Conservation (phyloP, 2,329 filamentous ascomycete genomes). For the Diplodia intermedia region DNA sequence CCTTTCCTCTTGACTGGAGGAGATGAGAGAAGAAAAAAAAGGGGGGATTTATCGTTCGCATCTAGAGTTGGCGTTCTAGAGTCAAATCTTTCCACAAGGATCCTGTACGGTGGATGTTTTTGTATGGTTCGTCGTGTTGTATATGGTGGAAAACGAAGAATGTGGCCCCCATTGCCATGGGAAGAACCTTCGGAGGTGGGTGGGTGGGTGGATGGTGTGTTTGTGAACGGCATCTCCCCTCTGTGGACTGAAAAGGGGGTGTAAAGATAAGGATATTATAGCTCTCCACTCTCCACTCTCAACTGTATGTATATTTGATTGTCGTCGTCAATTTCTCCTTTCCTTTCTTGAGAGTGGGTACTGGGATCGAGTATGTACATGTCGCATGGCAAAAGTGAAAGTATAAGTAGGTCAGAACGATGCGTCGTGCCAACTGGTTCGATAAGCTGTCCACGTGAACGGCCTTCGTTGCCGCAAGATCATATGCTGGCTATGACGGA, state of each 20-base stretch:
- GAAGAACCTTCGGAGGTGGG: not conserved
- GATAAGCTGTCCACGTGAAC: too few relatives aligned
- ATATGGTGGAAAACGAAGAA: not conserved
- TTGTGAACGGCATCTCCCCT: not conserved
- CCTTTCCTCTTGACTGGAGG: not conserved
- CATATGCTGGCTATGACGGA: too few relatives aligned
- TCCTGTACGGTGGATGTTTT: not conserved
- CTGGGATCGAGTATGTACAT: not conserved
- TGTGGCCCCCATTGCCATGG: not conserved
- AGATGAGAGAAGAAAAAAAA: not conserved
- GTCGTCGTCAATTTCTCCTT: not conserved
- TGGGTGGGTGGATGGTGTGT: not conserved
- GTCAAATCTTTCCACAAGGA: constrained; percentile 1
- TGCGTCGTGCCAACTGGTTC: too few relatives aligned
- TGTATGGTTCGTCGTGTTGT: not conserved
- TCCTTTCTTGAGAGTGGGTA: not conserved
- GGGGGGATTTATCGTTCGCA: constrained; percentile 11
- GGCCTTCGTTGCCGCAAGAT: too few relatives aligned
- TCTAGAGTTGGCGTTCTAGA: constrained; percentile 27
- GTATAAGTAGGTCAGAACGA: not conserved
- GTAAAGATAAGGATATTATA: not conserved
- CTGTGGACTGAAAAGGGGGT: not conserved
- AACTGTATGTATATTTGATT: not conserved
- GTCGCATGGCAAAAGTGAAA: too few relatives aligned
- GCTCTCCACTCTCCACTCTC: constrained; percentile 6